Evolutionary conservation across 2,329 filamentous ascomycete genomes (phyloP).

Genomic region (Tolypocladium ovalisporum): DNA sequence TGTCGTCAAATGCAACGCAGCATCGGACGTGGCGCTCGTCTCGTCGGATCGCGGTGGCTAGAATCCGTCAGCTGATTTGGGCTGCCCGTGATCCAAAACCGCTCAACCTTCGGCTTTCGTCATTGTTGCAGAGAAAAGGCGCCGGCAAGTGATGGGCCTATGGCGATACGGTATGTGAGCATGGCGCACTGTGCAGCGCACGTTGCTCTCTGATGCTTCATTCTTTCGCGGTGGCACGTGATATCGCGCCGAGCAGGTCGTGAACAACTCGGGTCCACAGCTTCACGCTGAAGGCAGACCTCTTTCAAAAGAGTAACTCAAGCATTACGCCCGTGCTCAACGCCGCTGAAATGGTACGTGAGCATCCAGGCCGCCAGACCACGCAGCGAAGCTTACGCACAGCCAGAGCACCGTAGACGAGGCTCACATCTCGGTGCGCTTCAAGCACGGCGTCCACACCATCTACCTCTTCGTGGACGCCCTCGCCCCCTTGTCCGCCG

Average conservation of each 20-base stretch:
- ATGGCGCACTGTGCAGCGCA: not conserved
- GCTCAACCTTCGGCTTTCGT: not conserved
- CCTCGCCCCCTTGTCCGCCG: slow-evolving; percentile 40
- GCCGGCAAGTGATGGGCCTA: not conserved
- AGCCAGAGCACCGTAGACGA: slow-evolving; percentile 22
- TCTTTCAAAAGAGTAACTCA: not conserved
- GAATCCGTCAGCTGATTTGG: not conserved
- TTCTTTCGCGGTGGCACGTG: slow-evolving; percentile 1
- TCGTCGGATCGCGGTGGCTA: not conserved
- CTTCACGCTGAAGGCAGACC: not conserved
- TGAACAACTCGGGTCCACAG: not conserved
- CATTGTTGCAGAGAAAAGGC: not conserved
- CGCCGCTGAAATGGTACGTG: not conserved
- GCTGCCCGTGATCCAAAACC: not conserved
- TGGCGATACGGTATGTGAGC: not conserved
- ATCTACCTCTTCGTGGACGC: slow-evolving; percentile 57
- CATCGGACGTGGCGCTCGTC: not conserved
- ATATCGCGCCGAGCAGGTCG: not conserved
- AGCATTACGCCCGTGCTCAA: not conserved
- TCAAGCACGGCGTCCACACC: slow-evolving; percentile 64
- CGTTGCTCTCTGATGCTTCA: not conserved
- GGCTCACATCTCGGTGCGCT: slow-evolving; percentile 52
- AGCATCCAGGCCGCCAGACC: not conserved
- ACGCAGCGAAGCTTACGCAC: slow-evolving; percentile 3
- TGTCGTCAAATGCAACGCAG: not conserved